phyloP scores from a whole-genome alignment of 2,329 filamentous ascomycete genomes.

The Arachnomyces sp. region DNA sequence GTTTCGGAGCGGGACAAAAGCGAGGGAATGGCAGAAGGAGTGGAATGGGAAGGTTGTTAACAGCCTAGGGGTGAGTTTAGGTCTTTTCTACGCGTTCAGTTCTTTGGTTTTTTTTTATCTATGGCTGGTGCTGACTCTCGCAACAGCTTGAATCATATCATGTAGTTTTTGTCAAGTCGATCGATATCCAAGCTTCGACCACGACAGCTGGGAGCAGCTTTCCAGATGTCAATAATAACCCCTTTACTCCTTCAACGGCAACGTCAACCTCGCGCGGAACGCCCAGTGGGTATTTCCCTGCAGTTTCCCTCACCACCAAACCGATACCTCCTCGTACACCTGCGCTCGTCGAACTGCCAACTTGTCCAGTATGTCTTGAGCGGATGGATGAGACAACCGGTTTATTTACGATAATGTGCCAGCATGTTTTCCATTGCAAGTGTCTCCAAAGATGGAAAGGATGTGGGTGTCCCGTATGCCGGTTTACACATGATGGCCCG shows the following conservation, averaged over 20 bases:
- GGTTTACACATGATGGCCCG: conserved; percentile 65
- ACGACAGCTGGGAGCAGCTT: conserved; percentile 42
- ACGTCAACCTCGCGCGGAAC: conserved; percentile 17
- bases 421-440: conserved; percentile 95
- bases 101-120: conserved; percentile 6
- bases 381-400: conserved; percentile 98
- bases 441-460: conserved; percentile 96
- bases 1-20: conserved; percentile 67
- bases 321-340: conserved; percentile 68
- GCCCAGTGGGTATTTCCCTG: conserved; percentile 26
- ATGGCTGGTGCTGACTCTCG: conserved; percentile 10
- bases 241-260: conserved; percentile 48
- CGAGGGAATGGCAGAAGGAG: conserved; percentile 69
- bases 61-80: conserved; percentile 63
- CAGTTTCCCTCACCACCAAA: conserved; percentile 47
- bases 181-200: conserved; percentile 53
- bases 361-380: conserved; percentile 91
- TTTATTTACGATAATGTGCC: conserved; percentile 88
- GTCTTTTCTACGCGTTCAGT: conserved; percentile 11
- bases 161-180: conserved; percentile 87
- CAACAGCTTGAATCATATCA: conserved; percentile 80
- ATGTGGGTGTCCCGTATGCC: conserved; percentile 85
- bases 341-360: conserved; percentile 81
- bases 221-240: conserved; percentile 55
- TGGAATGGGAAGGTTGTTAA: conserved; percentile 95